A percentile compares a stretch with the other conserved stretches of the same genome.
Conservation (phyloP, 2,329 filamentous ascomycete genomes). For the Phialophora verrucosa region DNA sequence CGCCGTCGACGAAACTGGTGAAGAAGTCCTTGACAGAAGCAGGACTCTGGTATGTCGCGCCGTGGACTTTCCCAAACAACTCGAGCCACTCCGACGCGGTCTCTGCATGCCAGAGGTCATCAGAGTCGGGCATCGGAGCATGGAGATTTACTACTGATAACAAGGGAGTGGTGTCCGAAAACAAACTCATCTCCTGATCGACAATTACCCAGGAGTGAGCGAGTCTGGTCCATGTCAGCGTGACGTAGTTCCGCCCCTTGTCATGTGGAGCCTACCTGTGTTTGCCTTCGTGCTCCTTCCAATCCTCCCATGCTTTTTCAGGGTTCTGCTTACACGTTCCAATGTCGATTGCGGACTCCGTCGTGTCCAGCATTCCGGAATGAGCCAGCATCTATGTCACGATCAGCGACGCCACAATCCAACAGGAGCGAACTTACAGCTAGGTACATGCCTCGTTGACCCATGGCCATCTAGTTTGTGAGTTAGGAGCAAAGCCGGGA, state of each 20-base stretch:
- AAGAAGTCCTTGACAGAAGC: constrained; percentile 68
- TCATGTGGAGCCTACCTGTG: constrained; percentile 56
- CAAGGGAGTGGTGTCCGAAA: constrained; percentile 67
- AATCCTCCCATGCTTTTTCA: constrained; percentile 65
- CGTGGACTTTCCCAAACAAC: constrained; percentile 64
- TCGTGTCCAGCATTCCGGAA: constrained; percentile 68
- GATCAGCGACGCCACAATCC: constrained; percentile 19
- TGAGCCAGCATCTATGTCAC: constrained; percentile 67
- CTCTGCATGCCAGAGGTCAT: constrained; percentile 67
- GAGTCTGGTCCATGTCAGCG: constrained; percentile 54
- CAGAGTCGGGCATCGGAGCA: constrained; percentile 67
- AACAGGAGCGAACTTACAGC: constrained; percentile 53
- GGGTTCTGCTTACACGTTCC: constrained; percentile 52
- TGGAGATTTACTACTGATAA: constrained; percentile 70
- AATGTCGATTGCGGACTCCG: constrained; percentile 54
- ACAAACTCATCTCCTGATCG: constrained; percentile 72
- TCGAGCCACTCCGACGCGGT: constrained; percentile 65
- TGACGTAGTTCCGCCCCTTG: constrained; percentile 7
- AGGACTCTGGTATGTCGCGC: constrained; percentile 49
- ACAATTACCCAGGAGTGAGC: constrained; percentile 79
- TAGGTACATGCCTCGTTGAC: constrained; percentile 74
- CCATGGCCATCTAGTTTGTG: constrained; percentile 64
- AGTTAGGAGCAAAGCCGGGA: constrained; percentile 22
- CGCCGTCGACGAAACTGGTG: constrained; percentile 70
- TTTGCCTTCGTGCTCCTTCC: constrained; percentile 68